phyloP scores from a whole-genome alignment of 1,284 basidiomycete species.

The Leccinum pachyderme region DNA sequence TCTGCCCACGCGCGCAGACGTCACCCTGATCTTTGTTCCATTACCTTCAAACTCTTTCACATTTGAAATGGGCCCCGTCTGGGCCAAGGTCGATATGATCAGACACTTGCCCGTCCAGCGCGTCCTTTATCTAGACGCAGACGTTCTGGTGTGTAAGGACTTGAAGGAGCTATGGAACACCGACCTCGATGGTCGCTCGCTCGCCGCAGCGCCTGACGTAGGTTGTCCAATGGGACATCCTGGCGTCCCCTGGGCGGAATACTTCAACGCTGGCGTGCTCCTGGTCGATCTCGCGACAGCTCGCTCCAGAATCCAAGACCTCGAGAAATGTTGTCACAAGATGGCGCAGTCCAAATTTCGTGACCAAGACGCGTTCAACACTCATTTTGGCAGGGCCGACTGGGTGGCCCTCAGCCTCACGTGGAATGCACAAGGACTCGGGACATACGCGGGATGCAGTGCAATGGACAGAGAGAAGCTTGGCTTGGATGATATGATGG shows the following conservation, averaged over 20 bases:
- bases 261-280: constrained; percentile 59
- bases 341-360: constrained; percentile 35
- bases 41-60: constrained; percentile 36
- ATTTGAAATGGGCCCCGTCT: constrained; percentile 34
- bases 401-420: constrained; percentile 42
- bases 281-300: constrained; percentile 47
- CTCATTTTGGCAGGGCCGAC: constrained; percentile 34
- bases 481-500: constrained; percentile 35
- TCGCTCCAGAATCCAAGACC: constrained; percentile 26
- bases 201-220: constrained; percentile 51
- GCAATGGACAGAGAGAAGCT: constrained; percentile 37
- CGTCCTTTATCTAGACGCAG: constrained; percentile 53
- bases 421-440: constrained; percentile 60
- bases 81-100: constrained; percentile 54
- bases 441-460: constrained; percentile 46
- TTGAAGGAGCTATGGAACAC: constrained; percentile 45
- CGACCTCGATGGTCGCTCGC: constrained; percentile 39
- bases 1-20: constrained; percentile 27
- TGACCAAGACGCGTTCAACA: constrained; percentile 55
- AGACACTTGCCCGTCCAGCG: constrained; percentile 47
- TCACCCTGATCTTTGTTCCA: constrained; percentile 43
- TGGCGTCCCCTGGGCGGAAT: constrained; percentile 31
- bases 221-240: constrained; percentile 49
- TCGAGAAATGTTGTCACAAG: constrained; percentile 28
- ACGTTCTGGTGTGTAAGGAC: constrained; percentile 46